Evolutionary conservation across 805 yeast species (phyloP), one percentile per base, ranked within the genome.

Genomic region (Komagataella mondaviorum): DNA sequence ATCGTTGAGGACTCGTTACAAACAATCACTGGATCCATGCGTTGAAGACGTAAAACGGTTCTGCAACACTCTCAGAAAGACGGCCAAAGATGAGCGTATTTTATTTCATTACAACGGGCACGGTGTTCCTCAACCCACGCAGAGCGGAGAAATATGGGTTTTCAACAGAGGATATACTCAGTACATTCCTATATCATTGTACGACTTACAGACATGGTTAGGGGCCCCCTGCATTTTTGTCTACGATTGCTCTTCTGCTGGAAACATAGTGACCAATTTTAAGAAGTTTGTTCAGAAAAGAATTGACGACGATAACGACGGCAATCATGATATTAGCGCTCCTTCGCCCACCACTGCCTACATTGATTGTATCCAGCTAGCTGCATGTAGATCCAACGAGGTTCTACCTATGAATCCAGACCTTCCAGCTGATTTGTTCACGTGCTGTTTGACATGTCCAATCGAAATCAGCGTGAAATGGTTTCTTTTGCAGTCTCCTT

Each of bases 191-290:
- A 93, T 93, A 1, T 87, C 96, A 7, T 68, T 93, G n/a, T 89
- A 87, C 65, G 99, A 93, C 61, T 71, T 93, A 48, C 99, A 93
- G 60, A 83, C 95, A 3, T 93, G 99, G 99, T 71, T 93, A 8
- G 99, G 99, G 7, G 97, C 97, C 1, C 99, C 99, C 0, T 91
- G 95, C 51, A 85, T 93, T 17, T 90, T 85, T 66, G 96, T 91
- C 47, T 89, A 85, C 65, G 99, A 93, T 68, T 89, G 98, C 64
- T 87, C 84, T 59, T 85, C 87, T 53, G 97, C 99, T 0, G 99
- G 97, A 1, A 85, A 89, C 65, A 89, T 93, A 50, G 86, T 93
- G 7, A 81, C 80, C 54, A 91, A 91, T 64, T 93, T 89, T 72
- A 86, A 86, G 59, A 80, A 85, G 58, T 90, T 89, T 64, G 95